Percentiles rank a stretch among this genome's conserved stretches.
These are phyloP conservation scores for Phialophora expanda DNA, from an alignment of 2,329 filamentous ascomycete genomes.

Conservation along the genomic window DNA sequence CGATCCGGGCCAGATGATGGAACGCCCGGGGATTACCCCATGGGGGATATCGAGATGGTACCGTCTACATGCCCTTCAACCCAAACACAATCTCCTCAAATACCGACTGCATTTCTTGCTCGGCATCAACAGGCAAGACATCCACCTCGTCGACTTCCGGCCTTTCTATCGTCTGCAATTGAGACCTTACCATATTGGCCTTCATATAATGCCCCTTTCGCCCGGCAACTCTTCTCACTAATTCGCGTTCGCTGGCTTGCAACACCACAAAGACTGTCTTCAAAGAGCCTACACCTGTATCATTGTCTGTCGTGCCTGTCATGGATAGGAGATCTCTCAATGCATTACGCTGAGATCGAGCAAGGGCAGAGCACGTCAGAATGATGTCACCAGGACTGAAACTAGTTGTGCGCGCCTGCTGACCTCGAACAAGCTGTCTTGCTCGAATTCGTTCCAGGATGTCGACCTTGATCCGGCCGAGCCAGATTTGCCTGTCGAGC, in stretches of 20 bases:
- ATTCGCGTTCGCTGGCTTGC: not conserved
- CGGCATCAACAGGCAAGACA: not conserved
- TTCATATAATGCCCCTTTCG: not conserved
- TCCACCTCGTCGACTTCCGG: not conserved
- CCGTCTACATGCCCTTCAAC: not conserved
- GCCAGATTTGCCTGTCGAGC: not conserved
- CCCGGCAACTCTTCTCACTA: not conserved
- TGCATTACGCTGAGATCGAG: not conserved
- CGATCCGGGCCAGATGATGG: not conserved
- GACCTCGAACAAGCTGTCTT: not conserved
- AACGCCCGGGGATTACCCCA: not conserved
- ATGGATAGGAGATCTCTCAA: not conserved
- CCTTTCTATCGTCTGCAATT: not conserved
- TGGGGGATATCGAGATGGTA: not conserved
- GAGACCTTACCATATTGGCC: not conserved
- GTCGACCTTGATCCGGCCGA: not conserved
- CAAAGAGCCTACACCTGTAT: not conserved
- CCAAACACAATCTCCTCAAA: not conserved
- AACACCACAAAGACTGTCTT: not conserved
- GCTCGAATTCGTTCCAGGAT: not conserved
- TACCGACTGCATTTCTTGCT: not conserved
- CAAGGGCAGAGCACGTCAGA: not conserved
- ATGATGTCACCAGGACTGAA: not conserved
- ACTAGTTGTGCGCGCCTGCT: not conserved
- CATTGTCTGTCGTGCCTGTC: not conserved